These are phyloP conservation scores for Liquidambar formosana DNA, from an alignment of 164 flowering plant genomes.

Conservation along the genomic window DNA sequence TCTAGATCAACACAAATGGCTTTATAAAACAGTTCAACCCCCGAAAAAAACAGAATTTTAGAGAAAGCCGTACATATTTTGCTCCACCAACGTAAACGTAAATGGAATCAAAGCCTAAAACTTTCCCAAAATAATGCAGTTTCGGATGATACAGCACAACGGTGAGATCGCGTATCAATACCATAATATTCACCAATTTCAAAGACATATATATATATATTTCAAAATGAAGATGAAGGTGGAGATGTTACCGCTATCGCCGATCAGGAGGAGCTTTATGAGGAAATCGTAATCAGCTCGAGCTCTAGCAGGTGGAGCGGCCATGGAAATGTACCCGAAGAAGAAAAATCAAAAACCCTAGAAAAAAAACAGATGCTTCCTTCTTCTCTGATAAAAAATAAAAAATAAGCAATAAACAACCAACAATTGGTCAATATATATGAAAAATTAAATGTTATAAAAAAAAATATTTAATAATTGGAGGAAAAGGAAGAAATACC, in stretches of 20 bases:
- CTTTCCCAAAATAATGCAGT: too few species aligned
- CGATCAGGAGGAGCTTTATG: conserved; percentile 75
- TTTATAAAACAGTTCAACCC: not conserved
- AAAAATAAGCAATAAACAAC: too few species aligned
- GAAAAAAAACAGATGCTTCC: conserved; percentile 5
- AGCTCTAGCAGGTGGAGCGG: conserved; percentile 81
- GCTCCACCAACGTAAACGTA: too few species aligned
- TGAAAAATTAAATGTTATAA: too few species aligned
- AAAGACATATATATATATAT: not conserved
- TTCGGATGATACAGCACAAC: not conserved
- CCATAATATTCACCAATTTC: not conserved
- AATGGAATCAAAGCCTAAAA: too few species aligned
- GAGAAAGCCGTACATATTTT: too few species aligned
- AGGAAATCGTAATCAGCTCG: conserved; percentile 82
- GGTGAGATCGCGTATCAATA: not conserved
- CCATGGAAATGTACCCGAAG: conserved; percentile 38
- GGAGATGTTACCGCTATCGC: conserved; percentile 65
- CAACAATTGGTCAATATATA: not conserved
- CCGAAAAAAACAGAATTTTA: too few species aligned
- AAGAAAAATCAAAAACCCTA: conserved; percentile 18
- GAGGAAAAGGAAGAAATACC: not conserved
- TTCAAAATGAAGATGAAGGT: not conserved
- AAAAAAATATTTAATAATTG: not conserved
- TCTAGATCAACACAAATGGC: not conserved
- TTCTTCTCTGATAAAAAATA: not conserved